Percentiles rank a stretch among this genome's conserved stretches.
These are phyloP conservation scores for Malus hybrid DNA, from an alignment of 331 rosid species.

Conservation along the genomic window DNA sequence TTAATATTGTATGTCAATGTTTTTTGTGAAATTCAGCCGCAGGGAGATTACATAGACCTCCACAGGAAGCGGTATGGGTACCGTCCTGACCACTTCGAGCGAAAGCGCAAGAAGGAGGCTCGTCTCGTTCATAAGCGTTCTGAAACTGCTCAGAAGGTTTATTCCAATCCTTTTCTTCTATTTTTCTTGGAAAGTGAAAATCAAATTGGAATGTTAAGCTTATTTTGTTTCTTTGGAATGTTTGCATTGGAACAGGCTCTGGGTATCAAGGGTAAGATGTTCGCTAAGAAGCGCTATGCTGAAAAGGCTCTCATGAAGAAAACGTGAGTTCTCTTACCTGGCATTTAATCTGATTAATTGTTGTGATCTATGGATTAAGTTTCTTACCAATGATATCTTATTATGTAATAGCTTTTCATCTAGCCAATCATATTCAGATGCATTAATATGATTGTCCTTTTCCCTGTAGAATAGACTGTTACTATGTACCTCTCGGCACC, in stretches of 20 bases:
- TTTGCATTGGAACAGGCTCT: conserved; percentile 42
- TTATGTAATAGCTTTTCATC: neutral
- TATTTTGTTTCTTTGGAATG: neutral
- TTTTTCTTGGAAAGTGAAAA: neutral
- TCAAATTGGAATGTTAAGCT: neutral
- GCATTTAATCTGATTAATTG: no score
- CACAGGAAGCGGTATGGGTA: conserved; percentile 78
- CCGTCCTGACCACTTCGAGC: conserved; percentile 75
- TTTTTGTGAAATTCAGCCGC: conserved; percentile 46
- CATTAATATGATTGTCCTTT: neutral
- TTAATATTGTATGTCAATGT: neutral
- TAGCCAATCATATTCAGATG: neutral
- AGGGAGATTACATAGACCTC: conserved; percentile 93
- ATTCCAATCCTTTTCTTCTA: neutral
- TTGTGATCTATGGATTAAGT: neutral
- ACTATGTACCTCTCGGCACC: neutral
- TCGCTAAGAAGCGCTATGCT: conserved; percentile 80
- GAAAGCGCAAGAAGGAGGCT: conserved; percentile 88
- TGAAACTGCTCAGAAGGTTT: conserved; percentile 71
- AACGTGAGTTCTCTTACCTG: conserved; percentile 48
- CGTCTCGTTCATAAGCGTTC: conserved; percentile 80
- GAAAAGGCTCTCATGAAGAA: conserved; percentile 87
- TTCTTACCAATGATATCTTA: neutral
- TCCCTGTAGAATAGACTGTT: neutral
- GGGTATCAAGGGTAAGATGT: conserved; percentile 83